Evolutionary conservation across 441 rosid genomes (phyloP).

Genomic region (Erodium trifolium): DNA sequence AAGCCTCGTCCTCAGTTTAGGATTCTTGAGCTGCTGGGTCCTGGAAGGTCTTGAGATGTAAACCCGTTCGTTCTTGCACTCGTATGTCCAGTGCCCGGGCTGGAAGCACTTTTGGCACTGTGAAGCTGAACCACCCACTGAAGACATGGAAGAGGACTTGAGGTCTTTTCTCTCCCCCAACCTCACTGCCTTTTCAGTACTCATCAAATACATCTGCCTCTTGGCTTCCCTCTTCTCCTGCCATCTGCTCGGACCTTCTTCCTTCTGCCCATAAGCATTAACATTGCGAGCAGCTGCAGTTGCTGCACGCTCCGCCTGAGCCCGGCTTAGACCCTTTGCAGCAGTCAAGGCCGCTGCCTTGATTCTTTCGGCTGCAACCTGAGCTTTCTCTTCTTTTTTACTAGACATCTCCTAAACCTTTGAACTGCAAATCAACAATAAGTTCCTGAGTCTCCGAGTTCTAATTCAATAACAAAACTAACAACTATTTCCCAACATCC

Average conservation of each 20-base stretch:
- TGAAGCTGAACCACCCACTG: slow-evolving; percentile 37
- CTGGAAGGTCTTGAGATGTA: slow-evolving; percentile 83
- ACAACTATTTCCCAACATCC: background rate
- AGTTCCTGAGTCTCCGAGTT: background rate
- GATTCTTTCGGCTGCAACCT: slow-evolving; percentile 82
- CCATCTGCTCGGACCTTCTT: slow-evolving; percentile 98
- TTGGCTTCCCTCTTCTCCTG: slow-evolving; percentile 95
- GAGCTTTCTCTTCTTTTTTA: slow-evolving; percentile 74
- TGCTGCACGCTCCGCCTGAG: slow-evolving; percentile 94
- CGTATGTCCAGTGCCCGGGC: slow-evolving; percentile 84
- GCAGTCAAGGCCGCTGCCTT: slow-evolving; percentile 84
- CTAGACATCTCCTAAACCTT: slow-evolving; percentile 43
- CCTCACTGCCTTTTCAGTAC: slow-evolving; percentile 85
- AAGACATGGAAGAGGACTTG: slow-evolving; percentile 35
- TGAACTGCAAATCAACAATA: background rate
- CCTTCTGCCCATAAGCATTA: slow-evolving; percentile 95
- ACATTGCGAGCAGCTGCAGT: slow-evolving; percentile 90
- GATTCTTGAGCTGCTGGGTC: slow-evolving; percentile 88
- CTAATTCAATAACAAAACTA: background rate
- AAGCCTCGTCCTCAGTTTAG: slow-evolving; percentile 56
- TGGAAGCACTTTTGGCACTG: slow-evolving; percentile 94
- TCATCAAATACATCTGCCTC: slow-evolving; percentile 96
- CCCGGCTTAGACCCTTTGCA: slow-evolving; percentile 83
- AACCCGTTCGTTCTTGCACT: slow-evolving; percentile 89
- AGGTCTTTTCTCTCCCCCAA: slow-evolving; percentile 87